These are phyloP conservation scores for Gracilaria gracilis DNA, from an alignment of 23 red algal species.

Conservation along the genomic window DNA sequence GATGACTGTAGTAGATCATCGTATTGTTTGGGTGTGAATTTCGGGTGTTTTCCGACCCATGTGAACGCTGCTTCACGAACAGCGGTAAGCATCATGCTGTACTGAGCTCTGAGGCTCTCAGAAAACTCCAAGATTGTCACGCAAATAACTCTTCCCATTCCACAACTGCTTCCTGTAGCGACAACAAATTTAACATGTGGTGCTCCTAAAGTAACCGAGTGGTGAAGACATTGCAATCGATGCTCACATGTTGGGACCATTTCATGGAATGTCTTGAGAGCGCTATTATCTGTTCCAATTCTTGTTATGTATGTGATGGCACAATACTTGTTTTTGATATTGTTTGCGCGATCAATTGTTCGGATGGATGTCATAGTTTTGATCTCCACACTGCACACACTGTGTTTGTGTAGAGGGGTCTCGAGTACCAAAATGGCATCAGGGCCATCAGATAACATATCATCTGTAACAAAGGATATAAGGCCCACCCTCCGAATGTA, in stretches of 20 bases:
- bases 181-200: neutral
- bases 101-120: neutral
- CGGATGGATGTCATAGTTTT: conserved; percentile 13
- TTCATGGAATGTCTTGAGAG: neutral
- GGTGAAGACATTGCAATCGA: conserved; percentile 14
- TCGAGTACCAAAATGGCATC: neutral
- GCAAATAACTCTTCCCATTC: neutral
- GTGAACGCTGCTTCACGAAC: neutral
- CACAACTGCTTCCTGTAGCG: neutral
- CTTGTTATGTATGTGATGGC: neutral
- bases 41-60: neutral
- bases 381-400: neutral
- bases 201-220: neutral
- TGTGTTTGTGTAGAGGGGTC: neutral
- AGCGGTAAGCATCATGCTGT: neutral
- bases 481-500: conserved; percentile 10
- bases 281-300: neutral
- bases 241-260: neutral
- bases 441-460: neutral
- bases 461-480: neutral
- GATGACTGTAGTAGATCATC: neutral
- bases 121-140: conserved; percentile 6
- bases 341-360: neutral
- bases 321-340: neutral
- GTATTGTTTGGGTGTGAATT: neutral